phyloP scores from a whole-genome alignment of 768 basidiomycete genomes.

The Phylloporus sp. region DNA sequence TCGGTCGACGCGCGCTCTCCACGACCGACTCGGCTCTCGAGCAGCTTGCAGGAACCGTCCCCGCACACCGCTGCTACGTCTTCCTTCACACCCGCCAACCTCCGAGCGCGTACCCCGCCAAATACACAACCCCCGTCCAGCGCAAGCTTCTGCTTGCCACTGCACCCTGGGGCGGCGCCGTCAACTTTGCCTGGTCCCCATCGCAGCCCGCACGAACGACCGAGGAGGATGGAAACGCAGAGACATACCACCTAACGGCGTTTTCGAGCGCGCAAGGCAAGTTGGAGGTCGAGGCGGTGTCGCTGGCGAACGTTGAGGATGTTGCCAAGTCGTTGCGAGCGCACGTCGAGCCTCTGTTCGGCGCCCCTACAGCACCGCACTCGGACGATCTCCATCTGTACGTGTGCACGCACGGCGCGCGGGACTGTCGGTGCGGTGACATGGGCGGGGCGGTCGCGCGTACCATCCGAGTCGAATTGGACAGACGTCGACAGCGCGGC shows the following conservation, averaged over 20 bases:
- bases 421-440: constrained; percentile 78
- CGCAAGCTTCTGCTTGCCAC: constrained; percentile 43
- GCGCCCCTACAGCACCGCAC: neutral
- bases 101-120: constrained; percentile 46
- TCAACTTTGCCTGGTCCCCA: constrained; percentile 57
- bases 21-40: constrained; percentile 4
- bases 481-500: constrained; percentile 30
- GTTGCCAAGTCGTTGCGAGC: constrained; percentile 32
- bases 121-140: constrained; percentile 45
- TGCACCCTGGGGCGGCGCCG: constrained; percentile 46
- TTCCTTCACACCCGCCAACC: constrained; percentile 49
- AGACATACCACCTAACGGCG: constrained; percentile 40
- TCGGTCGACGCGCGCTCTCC: constrained; percentile 5
- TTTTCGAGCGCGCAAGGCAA: constrained; percentile 47
- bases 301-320: constrained; percentile 46
- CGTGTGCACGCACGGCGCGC: constrained; percentile 73
- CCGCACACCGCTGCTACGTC: constrained; percentile 49
- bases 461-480: constrained; percentile 51
- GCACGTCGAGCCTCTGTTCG: constrained; percentile 29
- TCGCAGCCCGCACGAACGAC: constrained; percentile 16
- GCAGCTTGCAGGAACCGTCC: constrained; percentile 46
- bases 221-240: constrained; percentile 11
- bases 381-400: constrained; percentile 43
- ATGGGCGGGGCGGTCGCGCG: constrained; percentile 53
- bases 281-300: constrained; percentile 46